These are phyloP conservation scores for Sugiyamaella japonica DNA, from an alignment of 1,139 yeast species.

Conservation along the genomic window DNA sequence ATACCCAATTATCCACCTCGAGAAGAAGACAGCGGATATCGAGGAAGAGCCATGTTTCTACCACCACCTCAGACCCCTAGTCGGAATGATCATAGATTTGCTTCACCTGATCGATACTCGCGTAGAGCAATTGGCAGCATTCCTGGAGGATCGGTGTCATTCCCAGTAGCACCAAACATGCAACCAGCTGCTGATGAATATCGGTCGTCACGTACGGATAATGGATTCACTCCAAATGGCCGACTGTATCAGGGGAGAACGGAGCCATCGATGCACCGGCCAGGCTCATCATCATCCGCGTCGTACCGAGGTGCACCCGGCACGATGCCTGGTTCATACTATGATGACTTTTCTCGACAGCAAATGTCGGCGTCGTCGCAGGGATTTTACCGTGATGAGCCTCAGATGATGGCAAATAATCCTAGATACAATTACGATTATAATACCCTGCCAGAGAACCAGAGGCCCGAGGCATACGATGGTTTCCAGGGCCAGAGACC, in stretches of 20 bases:
- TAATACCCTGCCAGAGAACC: background rate
- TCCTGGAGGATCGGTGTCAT: background rate
- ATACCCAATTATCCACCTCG: background rate
- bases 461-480: slow-evolving; percentile 6
- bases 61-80: slow-evolving; percentile 9
- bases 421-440: background rate
- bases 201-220: background rate
- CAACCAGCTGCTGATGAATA: slow-evolving; percentile 8
- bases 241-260: background rate
- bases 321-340: background rate
- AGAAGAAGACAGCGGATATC: background rate
- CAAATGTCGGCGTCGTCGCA: slow-evolving; percentile 10
- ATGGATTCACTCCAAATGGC: background rate
- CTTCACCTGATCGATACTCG: slow-evolving; percentile 13
- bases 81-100: slow-evolving; percentile 9
- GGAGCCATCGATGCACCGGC: slow-evolving; percentile 7
- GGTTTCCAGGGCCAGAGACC: slow-evolving; percentile 12
- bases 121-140: slow-evolving; percentile 5
- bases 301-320: slow-evolving; percentile 9
- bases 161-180: slow-evolving; percentile 1
- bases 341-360: slow-evolving; percentile 9
- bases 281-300: slow-evolving; percentile 12
- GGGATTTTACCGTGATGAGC: slow-evolving; percentile 9
- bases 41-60: slow-evolving; percentile 10
- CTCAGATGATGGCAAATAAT: slow-evolving; percentile 1